A percentile compares a stretch with the other conserved stretches of the same genome.
phyloP scores from a whole-genome alignment of 208 protist genomes.

The Leishmania mexicana region DNA sequence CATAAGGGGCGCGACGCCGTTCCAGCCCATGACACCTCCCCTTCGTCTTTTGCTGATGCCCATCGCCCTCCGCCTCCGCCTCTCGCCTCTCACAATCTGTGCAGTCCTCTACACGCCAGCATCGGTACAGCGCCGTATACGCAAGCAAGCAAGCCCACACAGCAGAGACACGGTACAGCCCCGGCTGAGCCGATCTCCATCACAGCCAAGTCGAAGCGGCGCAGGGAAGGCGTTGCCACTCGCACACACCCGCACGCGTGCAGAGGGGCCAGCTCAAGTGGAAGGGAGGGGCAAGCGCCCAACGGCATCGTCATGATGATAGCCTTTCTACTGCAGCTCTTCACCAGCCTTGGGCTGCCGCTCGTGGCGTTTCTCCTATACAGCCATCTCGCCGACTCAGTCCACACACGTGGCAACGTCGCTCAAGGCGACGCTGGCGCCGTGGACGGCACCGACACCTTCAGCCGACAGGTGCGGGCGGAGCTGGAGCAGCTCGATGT shows the following conservation, averaged over 20 bases:
- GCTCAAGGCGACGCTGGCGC: neutral
- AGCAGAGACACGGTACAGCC: neutral
- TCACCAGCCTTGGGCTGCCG: conserved; percentile 18
- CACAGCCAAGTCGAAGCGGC: neutral
- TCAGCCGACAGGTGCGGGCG: conserved; percentile 5
- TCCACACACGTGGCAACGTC: neutral
- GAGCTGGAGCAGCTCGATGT: conserved; percentile 14
- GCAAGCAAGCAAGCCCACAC: no score
- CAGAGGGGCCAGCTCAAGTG: neutral
- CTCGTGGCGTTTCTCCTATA: conserved; percentile 17
- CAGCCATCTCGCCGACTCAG: conserved; percentile 19
- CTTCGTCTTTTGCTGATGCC: no score
- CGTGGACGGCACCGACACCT: neutral
- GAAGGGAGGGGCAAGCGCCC: neutral
- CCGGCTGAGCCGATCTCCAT: neutral
- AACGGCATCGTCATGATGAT: conserved; percentile 6
- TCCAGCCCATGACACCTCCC: no score
- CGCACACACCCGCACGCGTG: neutral
- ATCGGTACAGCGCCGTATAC: neutral
- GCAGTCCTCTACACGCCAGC: neutral
- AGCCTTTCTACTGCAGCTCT: conserved; percentile 21
- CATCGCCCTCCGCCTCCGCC: neutral
- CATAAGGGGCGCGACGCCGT: no score
- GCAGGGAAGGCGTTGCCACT: neutral
- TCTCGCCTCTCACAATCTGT: neutral